A percentile compares a stretch with the other conserved stretches of the same genome.
Conservation (phyloP, 2,329 filamentous ascomycete species). For the Ceratocystis lukuohia region DNA sequence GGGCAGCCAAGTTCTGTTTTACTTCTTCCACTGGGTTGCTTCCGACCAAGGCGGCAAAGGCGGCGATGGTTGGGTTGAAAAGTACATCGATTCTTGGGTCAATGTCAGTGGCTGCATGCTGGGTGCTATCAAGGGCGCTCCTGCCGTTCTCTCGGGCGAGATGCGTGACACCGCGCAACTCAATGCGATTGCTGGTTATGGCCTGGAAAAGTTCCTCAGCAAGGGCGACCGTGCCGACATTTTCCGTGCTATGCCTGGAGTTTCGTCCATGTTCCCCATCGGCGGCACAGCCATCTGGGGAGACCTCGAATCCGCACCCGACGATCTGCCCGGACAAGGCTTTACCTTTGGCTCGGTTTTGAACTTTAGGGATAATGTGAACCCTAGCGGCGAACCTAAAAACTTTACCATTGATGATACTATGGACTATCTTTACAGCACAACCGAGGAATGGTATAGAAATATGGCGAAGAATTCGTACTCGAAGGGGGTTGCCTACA, state of each 20-base stretch:
- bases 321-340: constrained; percentile 62
- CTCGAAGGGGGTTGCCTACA: constrained; percentile 78
- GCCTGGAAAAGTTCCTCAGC: constrained; percentile 86
- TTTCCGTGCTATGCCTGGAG: constrained; percentile 92
- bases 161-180: constrained; percentile 98
- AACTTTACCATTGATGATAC: constrained; percentile 77
- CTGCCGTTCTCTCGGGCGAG: constrained; percentile 83
- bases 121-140: constrained; percentile 78
- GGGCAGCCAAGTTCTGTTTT: constrained; percentile 90
- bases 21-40: constrained; percentile 70
- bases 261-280: constrained; percentile 91
- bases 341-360: constrained; percentile 68
- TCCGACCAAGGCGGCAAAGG: constrained; percentile 64
- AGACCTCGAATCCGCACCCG: constrained; percentile 72
- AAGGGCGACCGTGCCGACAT: constrained; percentile 84
- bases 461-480: constrained; percentile 61
- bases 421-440: constrained; percentile 62
- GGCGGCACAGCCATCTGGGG: constrained; percentile 95
- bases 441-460: constrained; percentile 75
- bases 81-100: constrained; percentile 86
- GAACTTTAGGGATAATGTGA: constrained; percentile 60
- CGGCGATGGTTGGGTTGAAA: constrained; percentile 79
- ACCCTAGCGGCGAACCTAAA: constrained; percentile 46
- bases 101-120: constrained; percentile 98
- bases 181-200: constrained; percentile 92